Conservation (phyloP, 2,329 filamentous ascomycete genomes). For the Alternaria dauci region DNA sequence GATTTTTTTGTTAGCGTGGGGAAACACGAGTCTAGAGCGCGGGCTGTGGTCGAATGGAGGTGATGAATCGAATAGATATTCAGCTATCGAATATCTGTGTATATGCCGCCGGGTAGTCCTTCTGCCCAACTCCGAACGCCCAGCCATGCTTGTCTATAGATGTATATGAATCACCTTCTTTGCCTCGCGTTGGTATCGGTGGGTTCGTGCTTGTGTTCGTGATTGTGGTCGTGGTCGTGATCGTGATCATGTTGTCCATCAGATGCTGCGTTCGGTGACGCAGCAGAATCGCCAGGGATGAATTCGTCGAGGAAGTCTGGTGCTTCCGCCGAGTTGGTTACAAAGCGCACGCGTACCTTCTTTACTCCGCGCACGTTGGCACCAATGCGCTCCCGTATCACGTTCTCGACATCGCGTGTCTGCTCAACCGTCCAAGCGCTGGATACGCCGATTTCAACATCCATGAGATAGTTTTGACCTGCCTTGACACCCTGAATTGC, state of each 20-base stretch:
- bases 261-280: conserved; percentile 41
- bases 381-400: conserved; percentile 76
- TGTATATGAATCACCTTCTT: conserved; percentile 33
- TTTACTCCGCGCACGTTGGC: conserved; percentile 83
- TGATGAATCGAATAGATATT: conserved; percentile 5
- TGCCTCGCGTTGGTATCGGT: conserved; percentile 29
- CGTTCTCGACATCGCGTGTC: conserved; percentile 74
- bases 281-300: conserved; percentile 45
- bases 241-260: conserved; percentile 41
- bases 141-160: conserved; percentile 27
- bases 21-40: conserved; percentile 7
- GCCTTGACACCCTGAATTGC: conserved; percentile 91
- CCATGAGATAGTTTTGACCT: conserved; percentile 94
- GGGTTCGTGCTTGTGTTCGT: conserved; percentile 34
- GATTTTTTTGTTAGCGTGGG: conserved; percentile 1
- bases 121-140: conserved; percentile 36
- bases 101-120: conserved; percentile 29
- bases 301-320: conserved; percentile 76
- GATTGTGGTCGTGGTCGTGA: conserved; percentile 37
- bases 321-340: conserved; percentile 68
- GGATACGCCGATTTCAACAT: conserved; percentile 85
- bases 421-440: conserved; percentile 77
- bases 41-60: not conserved
- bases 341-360: conserved; percentile 83
- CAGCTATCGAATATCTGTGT: conserved; percentile 9